Conservation (phyloP, 306 rosid species). For the Acacia melanoxylon region DNA sequence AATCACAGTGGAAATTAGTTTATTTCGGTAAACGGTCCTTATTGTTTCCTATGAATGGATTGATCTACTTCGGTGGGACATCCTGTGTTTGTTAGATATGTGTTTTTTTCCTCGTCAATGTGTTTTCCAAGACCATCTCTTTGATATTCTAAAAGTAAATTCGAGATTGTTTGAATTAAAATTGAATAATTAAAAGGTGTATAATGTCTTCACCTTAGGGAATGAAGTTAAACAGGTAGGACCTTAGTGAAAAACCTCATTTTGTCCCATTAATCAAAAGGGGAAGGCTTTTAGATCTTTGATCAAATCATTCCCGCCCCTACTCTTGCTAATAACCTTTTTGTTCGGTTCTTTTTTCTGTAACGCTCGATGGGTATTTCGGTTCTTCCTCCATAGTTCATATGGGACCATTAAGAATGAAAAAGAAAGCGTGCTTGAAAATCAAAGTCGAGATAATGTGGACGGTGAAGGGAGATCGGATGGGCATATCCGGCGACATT, state of each 20-base stretch:
- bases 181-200: slow-evolving; percentile 26
- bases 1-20: not conserved
- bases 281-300: slow-evolving; percentile 31
- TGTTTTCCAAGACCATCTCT: slow-evolving; percentile 21
- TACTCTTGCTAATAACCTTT: slow-evolving; percentile 20
- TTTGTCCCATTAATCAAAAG: slow-evolving; percentile 30
- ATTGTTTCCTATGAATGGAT: slow-evolving; percentile 4
- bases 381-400: slow-evolving; percentile 38
- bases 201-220: slow-evolving; percentile 13
- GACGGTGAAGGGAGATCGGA: slow-evolving; percentile 53
- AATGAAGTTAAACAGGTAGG: slow-evolving; percentile 23
- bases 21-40: slow-evolving; percentile 12
- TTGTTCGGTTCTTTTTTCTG: not conserved
- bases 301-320: slow-evolving; percentile 39
- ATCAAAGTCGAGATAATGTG: slow-evolving; percentile 38
- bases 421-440: slow-evolving; percentile 37
- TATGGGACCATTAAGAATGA: slow-evolving; percentile 49
- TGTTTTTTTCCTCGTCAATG: not conserved
- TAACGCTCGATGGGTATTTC: not conserved
- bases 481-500: slow-evolving; percentile 82
- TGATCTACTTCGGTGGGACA: slow-evolving; percentile 34
- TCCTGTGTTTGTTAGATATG: not conserved
- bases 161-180: slow-evolving; percentile 27
- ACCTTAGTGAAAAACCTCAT: slow-evolving; percentile 23
- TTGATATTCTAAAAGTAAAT: slow-evolving; percentile 29